These are phyloP conservation scores for Aspergillus tubingensis DNA, from an alignment of 2,329 filamentous ascomycete species.

Conservation along the genomic window DNA sequence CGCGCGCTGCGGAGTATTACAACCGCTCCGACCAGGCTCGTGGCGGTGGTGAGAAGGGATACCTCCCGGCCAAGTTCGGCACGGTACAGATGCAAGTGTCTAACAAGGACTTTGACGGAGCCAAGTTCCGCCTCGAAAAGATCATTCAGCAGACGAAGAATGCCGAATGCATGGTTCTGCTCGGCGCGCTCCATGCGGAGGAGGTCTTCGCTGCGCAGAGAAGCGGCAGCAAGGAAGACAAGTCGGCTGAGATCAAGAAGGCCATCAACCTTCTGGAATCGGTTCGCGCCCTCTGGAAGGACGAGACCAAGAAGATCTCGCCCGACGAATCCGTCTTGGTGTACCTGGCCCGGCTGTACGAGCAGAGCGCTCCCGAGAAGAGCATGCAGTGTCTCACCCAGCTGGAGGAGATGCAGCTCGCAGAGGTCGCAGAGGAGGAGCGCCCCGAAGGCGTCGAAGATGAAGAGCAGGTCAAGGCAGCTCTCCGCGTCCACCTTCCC, in stretches of 20 bases:
- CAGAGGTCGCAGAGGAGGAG: conserved; percentile 72
- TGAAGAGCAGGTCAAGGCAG: conserved; percentile 57
- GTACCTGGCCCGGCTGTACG: conserved; percentile 89
- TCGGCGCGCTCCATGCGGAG: conserved; percentile 90
- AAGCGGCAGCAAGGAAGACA: conserved; percentile 84
- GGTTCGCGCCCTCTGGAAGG: conserved; percentile 87
- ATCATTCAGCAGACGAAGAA: conserved; percentile 82
- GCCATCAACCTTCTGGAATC: conserved; percentile 81
- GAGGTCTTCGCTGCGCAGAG: conserved; percentile 83
- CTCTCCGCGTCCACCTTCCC: conserved; percentile 75
- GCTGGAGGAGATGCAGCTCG: conserved; percentile 85
- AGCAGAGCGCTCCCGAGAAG: conserved; percentile 81
- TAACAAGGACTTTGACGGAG: conserved; percentile 82
- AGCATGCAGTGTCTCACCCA: conserved; percentile 88
- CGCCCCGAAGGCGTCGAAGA: conserved; percentile 62
- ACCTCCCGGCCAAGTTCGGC: conserved; percentile 92
- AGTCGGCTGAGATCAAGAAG: conserved; percentile 79
- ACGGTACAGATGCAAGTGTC: conserved; percentile 84
- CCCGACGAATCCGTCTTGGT: conserved; percentile 86
- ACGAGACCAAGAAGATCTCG: conserved; percentile 78
- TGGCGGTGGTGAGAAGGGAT: conserved; percentile 87
- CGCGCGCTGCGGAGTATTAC: conserved; percentile 82
- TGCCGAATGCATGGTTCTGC: conserved; percentile 85
- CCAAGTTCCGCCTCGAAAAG: conserved; percentile 91
- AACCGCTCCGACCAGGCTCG: conserved; percentile 86